phyloP scores from a whole-genome alignment of 345 rosid genomes.

The Eucalyptus virginea region DNA sequence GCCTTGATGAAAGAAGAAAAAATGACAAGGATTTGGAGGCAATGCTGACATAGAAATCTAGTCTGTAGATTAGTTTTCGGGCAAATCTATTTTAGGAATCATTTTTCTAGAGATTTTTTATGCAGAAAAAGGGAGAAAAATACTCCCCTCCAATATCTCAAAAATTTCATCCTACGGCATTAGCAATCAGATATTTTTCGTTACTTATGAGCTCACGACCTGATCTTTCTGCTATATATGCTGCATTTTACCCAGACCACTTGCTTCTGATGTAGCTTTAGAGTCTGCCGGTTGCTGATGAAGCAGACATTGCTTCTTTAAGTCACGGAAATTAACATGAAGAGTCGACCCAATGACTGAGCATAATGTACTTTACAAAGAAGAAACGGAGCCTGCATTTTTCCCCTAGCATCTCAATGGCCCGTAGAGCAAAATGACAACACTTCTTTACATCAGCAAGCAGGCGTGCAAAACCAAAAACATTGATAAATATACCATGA shows the following conservation, averaged over 20 bases:
- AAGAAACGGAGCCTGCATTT: background rate
- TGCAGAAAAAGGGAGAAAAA: background rate
- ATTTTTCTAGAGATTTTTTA: background rate
- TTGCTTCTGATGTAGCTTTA: background rate
- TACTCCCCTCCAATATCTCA: background rate
- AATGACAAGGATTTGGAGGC: background rate
- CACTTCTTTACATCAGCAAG: background rate
- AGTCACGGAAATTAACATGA: background rate
- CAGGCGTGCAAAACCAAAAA: background rate
- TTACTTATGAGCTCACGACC: background rate
- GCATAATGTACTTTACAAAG: background rate
- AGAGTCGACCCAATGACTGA: background rate
- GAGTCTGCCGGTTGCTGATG: background rate
- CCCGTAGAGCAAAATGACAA: background rate
- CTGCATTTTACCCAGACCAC: background rate
- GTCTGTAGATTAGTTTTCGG: background rate
- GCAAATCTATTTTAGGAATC: background rate
- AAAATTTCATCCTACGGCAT: background rate
- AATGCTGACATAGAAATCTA: background rate
- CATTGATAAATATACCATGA: background rate
- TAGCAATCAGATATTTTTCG: background rate
- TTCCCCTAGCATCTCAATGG: background rate
- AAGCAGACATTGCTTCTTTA: background rate
- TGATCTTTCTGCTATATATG: background rate
- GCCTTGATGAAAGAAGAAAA: background rate